Evolutionary conservation across 2,329 filamentous ascomycete genomes (phyloP), one percentile per base, ranked within the genome.

Genomic region (Verticillium albo-atrum): DNA sequence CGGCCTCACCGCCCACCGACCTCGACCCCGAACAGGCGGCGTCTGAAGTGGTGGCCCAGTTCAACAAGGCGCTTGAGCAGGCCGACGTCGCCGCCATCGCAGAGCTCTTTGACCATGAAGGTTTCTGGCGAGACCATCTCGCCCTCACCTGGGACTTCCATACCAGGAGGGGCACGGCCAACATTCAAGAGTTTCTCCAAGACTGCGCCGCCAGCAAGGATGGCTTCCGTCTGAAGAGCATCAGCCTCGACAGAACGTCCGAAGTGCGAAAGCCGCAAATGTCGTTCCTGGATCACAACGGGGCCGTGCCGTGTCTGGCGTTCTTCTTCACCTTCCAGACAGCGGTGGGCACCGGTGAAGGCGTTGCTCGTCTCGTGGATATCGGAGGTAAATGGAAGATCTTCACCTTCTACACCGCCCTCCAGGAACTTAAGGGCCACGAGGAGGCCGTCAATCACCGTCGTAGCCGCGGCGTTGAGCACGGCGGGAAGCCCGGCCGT

Each of bases 111-210:
- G 65, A 67, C 27, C 60, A 63, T 3, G 72, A 79, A 23, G 79
- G 81, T 58, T 85, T 78, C 69, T 87, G 83, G 84, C 78, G 84
- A 9, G 84, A 87, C 64, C 82, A 85, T 51, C 72, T 87, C 0
- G 79, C 77, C 23, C 67, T 87, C 1, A 78, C 82, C 0, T 87
- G 83, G 84, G 77, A 81, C 47, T 79, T 84, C 53, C 80, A 77
- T 58, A 61, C 61, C 5, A 10, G 20, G 17, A 23, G 20, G 9
- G 42, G 42, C 9, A 9, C 42, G n/a, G 6, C 42, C 9, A 12
- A 14, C n/a, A 50, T 50, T 14, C 42, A 26, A 50, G 7, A 50
- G 42, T 52, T 57, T n/a, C 28, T 57, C 4, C 14, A 57, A 5
- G 37, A 57, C 25, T 14, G 25, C 42, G 28, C 25, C 14, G 20